These are phyloP conservation scores for Fermentozyma sake DNA, from an alignment of 1,139 yeast genomes.

Conservation along the genomic window DNA sequence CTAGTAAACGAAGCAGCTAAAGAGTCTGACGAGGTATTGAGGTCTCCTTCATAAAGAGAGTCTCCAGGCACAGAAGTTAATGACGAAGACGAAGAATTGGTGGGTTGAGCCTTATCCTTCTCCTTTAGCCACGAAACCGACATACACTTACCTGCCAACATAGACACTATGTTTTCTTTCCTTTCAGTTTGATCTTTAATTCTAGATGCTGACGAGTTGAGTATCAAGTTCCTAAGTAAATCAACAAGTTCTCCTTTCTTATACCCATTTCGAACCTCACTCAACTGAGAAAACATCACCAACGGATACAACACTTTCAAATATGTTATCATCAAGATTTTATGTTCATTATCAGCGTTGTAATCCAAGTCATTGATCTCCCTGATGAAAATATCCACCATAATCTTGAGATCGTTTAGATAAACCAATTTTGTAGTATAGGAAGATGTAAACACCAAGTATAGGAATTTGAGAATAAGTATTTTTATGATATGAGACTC, in stretches of 20 bases:
- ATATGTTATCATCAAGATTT: constrained; percentile 62
- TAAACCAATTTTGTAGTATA: constrained; percentile 66
- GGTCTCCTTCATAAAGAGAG: constrained; percentile 9
- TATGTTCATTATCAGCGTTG: constrained; percentile 43
- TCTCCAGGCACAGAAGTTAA: too few relatives aligned
- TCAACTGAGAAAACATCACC: constrained; percentile 60
- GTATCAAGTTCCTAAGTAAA: constrained; percentile 44
- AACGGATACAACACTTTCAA: constrained; percentile 73
- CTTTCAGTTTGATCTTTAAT: constrained; percentile 21
- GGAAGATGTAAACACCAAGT: constrained; percentile 66
- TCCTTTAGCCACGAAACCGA: constrained; percentile 51
- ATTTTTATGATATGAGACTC: constrained; percentile 70
- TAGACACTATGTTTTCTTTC: constrained; percentile 35
- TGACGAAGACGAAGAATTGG: constrained; percentile 4
- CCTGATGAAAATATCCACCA: constrained; percentile 79
- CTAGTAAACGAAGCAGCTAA: constrained; percentile 25
- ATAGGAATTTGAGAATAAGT: constrained; percentile 73
- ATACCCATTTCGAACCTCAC: constrained; percentile 45
- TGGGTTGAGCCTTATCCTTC: constrained; percentile 1
- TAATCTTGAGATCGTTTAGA: constrained; percentile 78
- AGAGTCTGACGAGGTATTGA: constrained; percentile 18
- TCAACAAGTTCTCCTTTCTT: constrained; percentile 52
- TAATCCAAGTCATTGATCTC: constrained; percentile 66
- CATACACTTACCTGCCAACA: constrained; percentile 62
- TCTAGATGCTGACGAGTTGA: constrained; percentile 18